Evolutionary conservation across 192 early-diverging fungal genomes (phyloP), one percentile per base, ranked within the genome.

Genomic region (Coemansia sp.): DNA sequence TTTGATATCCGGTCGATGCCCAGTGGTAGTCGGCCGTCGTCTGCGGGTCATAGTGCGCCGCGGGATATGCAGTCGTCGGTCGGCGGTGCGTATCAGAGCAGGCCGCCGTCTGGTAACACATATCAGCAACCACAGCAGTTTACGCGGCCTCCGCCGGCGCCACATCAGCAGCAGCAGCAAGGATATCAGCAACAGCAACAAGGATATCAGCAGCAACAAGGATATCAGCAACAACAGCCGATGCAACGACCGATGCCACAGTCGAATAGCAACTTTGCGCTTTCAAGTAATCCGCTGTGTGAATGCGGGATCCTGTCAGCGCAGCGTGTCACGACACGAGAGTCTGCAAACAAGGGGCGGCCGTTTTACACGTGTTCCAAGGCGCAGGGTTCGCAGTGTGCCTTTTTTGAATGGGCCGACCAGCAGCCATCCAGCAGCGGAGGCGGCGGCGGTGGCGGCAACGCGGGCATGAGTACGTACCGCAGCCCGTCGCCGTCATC

Each of bases 351-450:
- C 66, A 81, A 83, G 61, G 84, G 82, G n/a, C 76, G 83, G 16
- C 25, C 73, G 8, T 87, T 87, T 47, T 83, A 60, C 38, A 69
- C 35, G 4, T 87, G 86, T 43, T 54, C 71, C 12, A 64, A 72
- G 21, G 35, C 58, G 2, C 53, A 58, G 19, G 75, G 79, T 0
- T 21, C 69, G 1, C 56, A 54, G 0, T 90, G 87, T 48, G 62
- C 56, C 5, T 90, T 77, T 51, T 88, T 90, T 61, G 38, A 69
- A 22, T 88, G 87, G 88, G 74, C 64, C 7, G 88, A 90, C 49
- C 66, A 76, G 46, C 62, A 35, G 6, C 47, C 6, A 27, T 16
- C 44, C 11, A 12, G 46, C 12, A 46, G n/a, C 31, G 51, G n/a
- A n/a, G n/a, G n/a, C n/a, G n/a, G n/a, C n/a, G n/a, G n/a, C n/a